Base-by-base conservation (phyloP, 352 stramenopile species). In the Thraustotheca clavata region DNA sequence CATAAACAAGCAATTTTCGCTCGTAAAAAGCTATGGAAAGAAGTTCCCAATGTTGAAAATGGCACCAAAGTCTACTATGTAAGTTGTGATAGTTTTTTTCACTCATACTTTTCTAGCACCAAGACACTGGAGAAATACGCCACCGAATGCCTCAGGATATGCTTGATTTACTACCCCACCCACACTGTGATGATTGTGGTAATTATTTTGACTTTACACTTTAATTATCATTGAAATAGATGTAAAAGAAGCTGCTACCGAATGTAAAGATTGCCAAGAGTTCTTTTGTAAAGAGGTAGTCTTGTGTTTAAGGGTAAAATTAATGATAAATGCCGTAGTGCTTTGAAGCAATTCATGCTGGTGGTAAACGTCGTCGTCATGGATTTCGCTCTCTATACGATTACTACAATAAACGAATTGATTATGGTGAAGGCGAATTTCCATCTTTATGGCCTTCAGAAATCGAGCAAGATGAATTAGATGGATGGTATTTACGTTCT, bases 401-500 rank as follows among this genome's bases (percentile, higher is more conserved):
- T 68, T 96, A 77, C 67, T 96, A 96, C 65, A 89, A 78, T 12
- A 86, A 77, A 46, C 80, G 93, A 31, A 74, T 98, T 36, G 93
- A 98, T 74, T 97, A 97, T 55, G 86, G 77, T 26, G 80, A 95
- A 24, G 80, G 83, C 62, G 88, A 97, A 39, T 96, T 96, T 69
- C 88, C 88, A 27, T 96, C 83, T 31, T 74, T 77, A 1, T 97
- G 90, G 90, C 88, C 89, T 4, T 83, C 80, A 12, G 90, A 97
- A 67, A 80, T 97, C 34, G 73, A 81, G 43, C 88, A 97, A 68
- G 88, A 95, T 68, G 89, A 96, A 20, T 76, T 86, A 38, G 71
- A 86, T 24, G 87, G 87, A 2, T 95, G 88, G 86, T 63, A 73
- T 6, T 67, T 92, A 46, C 81, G 87, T 1, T 79, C 73, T 40